phyloP scores from a whole-genome alignment of 1,284 basidiomycete species.

The Moesziomyces parantarcticus region DNA sequence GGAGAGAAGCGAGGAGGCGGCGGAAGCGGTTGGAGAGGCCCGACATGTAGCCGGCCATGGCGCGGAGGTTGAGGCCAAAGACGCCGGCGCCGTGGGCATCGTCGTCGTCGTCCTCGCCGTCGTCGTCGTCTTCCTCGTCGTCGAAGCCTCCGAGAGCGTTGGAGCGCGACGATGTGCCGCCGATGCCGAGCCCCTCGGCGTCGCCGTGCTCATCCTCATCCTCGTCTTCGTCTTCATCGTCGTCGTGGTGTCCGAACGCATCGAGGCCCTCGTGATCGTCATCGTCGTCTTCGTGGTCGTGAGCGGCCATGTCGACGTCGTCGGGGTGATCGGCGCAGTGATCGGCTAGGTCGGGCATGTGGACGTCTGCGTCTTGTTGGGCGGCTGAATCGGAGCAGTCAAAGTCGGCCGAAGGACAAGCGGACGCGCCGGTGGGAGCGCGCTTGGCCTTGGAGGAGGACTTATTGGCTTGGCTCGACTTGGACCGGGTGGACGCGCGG shows the following conservation, averaged over 20 bases:
- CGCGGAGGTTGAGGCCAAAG: conserved; percentile 60
- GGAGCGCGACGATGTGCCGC: conserved; percentile 19
- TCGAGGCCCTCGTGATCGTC: conserved; percentile 7
- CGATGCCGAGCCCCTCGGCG: conserved; percentile 23
- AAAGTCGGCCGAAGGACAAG: conserved; percentile 15
- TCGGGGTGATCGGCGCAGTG: conserved; percentile 11
- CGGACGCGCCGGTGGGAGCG: conserved; percentile 20
- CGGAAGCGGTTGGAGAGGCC: conserved; percentile 57
- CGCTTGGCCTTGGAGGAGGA: conserved; percentile 21
- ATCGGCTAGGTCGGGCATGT: conserved; percentile 23
- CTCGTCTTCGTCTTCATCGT: conserved; percentile 17
- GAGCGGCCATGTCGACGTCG: conserved; percentile 16
- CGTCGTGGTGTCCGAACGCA: conserved; percentile 1
- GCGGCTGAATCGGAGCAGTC: conserved; percentile 31
- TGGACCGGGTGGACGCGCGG: conserved; percentile 17
- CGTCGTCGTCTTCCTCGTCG: conserved; percentile 49
- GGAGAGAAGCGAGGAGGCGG: conserved; percentile 53
- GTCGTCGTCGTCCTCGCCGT: conserved; percentile 32
- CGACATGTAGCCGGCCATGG: conserved; percentile 62
- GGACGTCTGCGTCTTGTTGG: conserved; percentile 23
- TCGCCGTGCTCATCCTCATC: conserved; percentile 25
- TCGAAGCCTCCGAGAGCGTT: conserved; percentile 28
- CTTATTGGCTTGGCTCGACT: conserved; percentile 19
- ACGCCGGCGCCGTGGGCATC: conserved; percentile 40
- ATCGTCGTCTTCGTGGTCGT: conserved; percentile 7